Evolutionary conservation across 176 grass and related monocot species (phyloP).

Genomic region (barley (Hordeum vulgare)): MorexV3_pseudomolecules_assembly NC_058524.1:204168000-204168499

Average conservation of each 20-base stretch:
- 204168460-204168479: slow-evolving; percentile 71
- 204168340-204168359: slow-evolving; percentile 94
- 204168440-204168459: slow-evolving; percentile 79
- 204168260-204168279: slow-evolving; percentile 37
- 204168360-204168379: slow-evolving; percentile 21
- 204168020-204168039: not conserved
- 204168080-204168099: not conserved
- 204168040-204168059: slow-evolving; percentile 5
- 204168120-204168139: slow-evolving; percentile 38
- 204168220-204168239: slow-evolving; percentile 9
- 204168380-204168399: slow-evolving; percentile 2
- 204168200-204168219: slow-evolving; percentile 40
- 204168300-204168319: slow-evolving; percentile 72
- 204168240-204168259: not conserved
- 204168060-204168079: not conserved
- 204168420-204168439: slow-evolving; percentile 40
- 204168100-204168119: slow-evolving; percentile 4
- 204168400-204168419: not conserved
- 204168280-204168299: slow-evolving; percentile 79
- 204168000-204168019: not conserved
- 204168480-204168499: slow-evolving; percentile 83
- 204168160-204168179: slow-evolving; percentile 83
- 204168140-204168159: slow-evolving; percentile 97
- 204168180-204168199: slow-evolving; percentile 79
- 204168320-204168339: slow-evolving; percentile 68